Base-by-base conservation (phyloP, 495 filamentous ascomycete genomes). In the Saxispiralis lemnorum region DNA sequence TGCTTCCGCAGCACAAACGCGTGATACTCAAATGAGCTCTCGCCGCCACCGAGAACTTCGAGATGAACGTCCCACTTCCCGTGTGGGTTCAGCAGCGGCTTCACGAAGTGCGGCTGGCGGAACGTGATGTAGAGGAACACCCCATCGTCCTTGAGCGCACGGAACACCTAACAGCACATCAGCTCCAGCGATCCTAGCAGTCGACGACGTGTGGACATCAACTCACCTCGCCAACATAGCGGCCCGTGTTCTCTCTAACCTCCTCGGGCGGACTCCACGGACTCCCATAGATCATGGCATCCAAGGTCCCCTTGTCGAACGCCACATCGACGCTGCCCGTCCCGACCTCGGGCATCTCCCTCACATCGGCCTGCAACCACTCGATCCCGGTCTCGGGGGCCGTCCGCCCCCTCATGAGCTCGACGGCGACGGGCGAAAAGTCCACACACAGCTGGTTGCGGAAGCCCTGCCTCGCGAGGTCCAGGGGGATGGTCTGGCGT, bases 271-370 rank as follows among this genome's bases (percentile, higher is more conserved):
- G 71, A 51, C 65, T 66, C 73, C 72, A 75, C 0, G 65, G 61
- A 38, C 63, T 68, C 5, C 74, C 72, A 40, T 71, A 61, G 15
- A 79, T 66, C 66, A 78, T 74, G 30, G 69, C 71, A 49, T 78
- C 75, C 1, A 78, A 59, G 1, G 73, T 76, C 4, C 64, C 68
- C 51, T 79, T 79, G 48, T 78, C 72, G 45, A 79, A 69, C 15
- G 70, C 70, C 17, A 76, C 59, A 52, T 75, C 71, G 43, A 76
- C 52, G 17, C 32, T 38, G 12, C 30, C 36, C 19, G 28, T 10
- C 53, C 59, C 3, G 38, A 48, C 24, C 58, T 24, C 38, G 17
- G 56, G 6, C 52, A 53, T 11, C 62, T 46, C 10, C 10, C 71
- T 65, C 17, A 78, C 62, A 58, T 78, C 72, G 51, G 62, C 65